A percentile compares a stretch with the other conserved stretches of the same genome.
Conservation (phyloP, 306 rosid genomes). For the Gynostemma pentaphyllum region DNA sequence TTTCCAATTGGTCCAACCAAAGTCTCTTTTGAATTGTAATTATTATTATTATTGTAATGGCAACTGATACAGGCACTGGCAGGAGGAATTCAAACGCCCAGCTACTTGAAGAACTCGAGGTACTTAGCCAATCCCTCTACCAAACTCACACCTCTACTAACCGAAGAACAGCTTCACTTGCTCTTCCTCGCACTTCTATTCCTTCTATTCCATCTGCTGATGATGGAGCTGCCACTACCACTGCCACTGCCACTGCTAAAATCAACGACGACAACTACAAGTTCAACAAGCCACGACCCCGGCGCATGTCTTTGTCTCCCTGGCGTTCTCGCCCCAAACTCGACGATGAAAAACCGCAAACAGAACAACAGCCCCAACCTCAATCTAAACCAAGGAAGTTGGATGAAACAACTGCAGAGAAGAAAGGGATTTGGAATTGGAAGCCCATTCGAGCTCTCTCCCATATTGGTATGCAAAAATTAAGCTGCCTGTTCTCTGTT, state of each 20-base stretch:
- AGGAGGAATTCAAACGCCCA: slow-evolving; percentile 49
- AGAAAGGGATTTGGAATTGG: slow-evolving; percentile 94
- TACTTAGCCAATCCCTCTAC: slow-evolving; percentile 77
- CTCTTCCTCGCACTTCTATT: slow-evolving; percentile 52
- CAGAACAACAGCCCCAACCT: slow-evolving; percentile 9
- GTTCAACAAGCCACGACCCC: slow-evolving; percentile 27
- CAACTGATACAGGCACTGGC: slow-evolving; percentile 19
- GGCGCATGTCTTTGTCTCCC: slow-evolving; percentile 83
- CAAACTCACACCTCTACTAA: slow-evolving; percentile 36
- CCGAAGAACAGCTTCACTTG: slow-evolving; percentile 89
- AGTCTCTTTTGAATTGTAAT: too few species aligned
- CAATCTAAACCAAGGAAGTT: slow-evolving; percentile 24
- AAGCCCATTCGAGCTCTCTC: slow-evolving; percentile 84
- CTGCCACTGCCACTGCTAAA: slow-evolving; percentile 18
- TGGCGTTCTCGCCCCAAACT: slow-evolving; percentile 71
- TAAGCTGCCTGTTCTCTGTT: slow-evolving; percentile 74
- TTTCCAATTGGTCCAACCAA: too few species aligned
- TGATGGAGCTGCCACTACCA: slow-evolving; percentile 21
- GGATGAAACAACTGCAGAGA: slow-evolving; percentile 27
- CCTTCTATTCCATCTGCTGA: slow-evolving; percentile 39
- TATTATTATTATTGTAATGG: too few species aligned
- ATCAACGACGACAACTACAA: too few species aligned
- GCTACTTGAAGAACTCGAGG: slow-evolving; percentile 71
- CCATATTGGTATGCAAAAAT: slow-evolving; percentile 74
- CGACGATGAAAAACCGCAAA: slow-evolving; percentile 19